Evolutionary conservation across 805 yeast genomes (phyloP).

Genomic region (Candida ponderosae): DNA sequence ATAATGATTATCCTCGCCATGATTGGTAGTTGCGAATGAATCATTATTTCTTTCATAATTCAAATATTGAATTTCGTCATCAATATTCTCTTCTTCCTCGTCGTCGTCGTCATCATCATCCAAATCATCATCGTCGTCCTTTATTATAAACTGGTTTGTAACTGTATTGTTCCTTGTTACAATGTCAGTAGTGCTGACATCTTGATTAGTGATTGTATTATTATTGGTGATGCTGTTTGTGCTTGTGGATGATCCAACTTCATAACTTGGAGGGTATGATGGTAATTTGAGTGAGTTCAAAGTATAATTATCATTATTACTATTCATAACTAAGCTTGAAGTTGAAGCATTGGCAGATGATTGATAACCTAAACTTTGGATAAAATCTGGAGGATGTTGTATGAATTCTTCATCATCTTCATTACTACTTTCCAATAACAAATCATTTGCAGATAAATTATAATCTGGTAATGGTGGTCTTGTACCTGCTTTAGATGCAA

Average conservation of each 20-base stretch:
- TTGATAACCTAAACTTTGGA: slow-evolving; percentile 18
- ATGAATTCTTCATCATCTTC: slow-evolving; percentile 21
- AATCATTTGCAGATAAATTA: slow-evolving; percentile 70
- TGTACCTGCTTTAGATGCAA: slow-evolving; percentile 75
- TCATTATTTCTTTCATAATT: neutral
- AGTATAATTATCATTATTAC: slow-evolving; percentile 25
- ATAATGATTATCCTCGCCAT: too few species aligned
- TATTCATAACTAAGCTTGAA: slow-evolving; percentile 16
- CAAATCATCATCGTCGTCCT: neutral
- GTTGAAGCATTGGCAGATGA: slow-evolving; percentile 20
- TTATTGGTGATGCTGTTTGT: neutral
- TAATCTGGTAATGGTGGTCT: slow-evolving; percentile 94
- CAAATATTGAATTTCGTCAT: neutral
- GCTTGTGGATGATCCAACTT: slow-evolving; percentile 9
- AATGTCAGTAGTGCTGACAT: neutral
- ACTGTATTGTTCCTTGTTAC: neutral
- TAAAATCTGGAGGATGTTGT: slow-evolving; percentile 19
- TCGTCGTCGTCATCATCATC: neutral
- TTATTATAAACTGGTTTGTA: neutral
- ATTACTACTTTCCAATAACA: slow-evolving; percentile 55
- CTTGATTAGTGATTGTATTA: neutral
- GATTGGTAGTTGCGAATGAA: too few species aligned
- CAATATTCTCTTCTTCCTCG: neutral
- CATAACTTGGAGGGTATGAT: slow-evolving; percentile 30
- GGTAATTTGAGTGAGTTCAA: slow-evolving; percentile 21